These are phyloP conservation scores for Hericium coralloides DNA, from an alignment of 768 basidiomycete genomes.

Conservation along the genomic window DNA sequence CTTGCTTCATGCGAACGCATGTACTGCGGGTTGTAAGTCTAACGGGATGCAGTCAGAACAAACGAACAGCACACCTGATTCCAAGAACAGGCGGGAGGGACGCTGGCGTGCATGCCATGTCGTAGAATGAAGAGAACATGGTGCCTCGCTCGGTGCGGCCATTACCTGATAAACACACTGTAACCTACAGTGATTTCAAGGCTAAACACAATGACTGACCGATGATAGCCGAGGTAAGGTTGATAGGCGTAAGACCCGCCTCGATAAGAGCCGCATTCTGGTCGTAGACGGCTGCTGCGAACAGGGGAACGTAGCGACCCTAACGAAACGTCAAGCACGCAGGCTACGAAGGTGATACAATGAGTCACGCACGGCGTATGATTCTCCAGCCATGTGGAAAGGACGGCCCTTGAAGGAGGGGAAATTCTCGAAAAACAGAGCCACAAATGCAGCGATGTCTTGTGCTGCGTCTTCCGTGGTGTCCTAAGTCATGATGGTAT, in stretches of 20 bases:
- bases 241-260: neutral
- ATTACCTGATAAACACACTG: conserved; percentile 25
- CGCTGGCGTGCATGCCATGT: conserved; percentile 45
- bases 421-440: conserved; percentile 71
- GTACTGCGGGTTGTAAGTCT: neutral
- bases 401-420: conserved; percentile 56
- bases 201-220: neutral
- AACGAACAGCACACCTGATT: conserved; percentile 27
- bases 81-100: conserved; percentile 23
- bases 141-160: conserved; percentile 32
- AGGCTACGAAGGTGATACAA: no score
- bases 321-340: conserved; percentile 16
- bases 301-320: conserved; percentile 46
- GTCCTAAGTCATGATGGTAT: conserved; percentile 25
- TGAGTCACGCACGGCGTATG: conserved; percentile 42
- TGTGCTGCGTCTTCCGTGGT: conserved; percentile 61
- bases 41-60: neutral
- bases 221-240: conserved; percentile 2
- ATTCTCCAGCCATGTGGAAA: conserved; percentile 35
- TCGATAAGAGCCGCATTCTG: neutral
- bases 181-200: neutral
- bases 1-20: conserved; percentile 4
- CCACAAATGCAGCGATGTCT: conserved; percentile 63
- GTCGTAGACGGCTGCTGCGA: conserved; percentile 39
- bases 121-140: conserved; percentile 34